Conservation (phyloP, 2,329 filamentous ascomycete species). For the Biscogniauxia sp. region DNA sequence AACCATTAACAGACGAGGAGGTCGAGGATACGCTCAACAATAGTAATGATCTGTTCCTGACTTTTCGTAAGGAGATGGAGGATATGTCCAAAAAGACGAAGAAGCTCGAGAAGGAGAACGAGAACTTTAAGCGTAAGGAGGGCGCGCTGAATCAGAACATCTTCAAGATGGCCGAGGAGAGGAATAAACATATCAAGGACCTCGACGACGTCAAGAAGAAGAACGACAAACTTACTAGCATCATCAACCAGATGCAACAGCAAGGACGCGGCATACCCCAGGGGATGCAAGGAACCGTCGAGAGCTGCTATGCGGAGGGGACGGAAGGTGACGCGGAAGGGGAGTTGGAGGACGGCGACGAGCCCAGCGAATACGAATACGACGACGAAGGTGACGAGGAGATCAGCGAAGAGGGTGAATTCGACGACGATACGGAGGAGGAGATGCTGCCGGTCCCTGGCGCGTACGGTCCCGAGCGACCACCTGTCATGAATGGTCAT, state of each 20-base stretch:
- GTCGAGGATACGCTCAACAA: constrained; percentile 98
- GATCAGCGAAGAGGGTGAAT: constrained; percentile 36
- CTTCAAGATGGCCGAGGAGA: constrained; percentile 94
- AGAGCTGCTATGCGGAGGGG: constrained; percentile 58
- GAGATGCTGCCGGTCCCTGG: constrained; percentile 36
- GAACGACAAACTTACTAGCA: constrained; percentile 87
- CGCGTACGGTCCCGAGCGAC: constrained; percentile 29
- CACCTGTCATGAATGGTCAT: constrained; percentile 32
- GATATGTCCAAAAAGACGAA: constrained; percentile 99
- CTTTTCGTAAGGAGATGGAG: constrained; percentile 98
- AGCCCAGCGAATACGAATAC: constrained; percentile 64
- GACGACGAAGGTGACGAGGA: constrained; percentile 55
- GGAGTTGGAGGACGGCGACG: constrained; percentile 61
- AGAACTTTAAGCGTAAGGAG: constrained; percentile 85
- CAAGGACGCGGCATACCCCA: constrained; percentile 78
- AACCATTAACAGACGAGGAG: constrained; percentile 57
- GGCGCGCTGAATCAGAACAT: constrained; percentile 93
- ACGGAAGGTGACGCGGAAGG: constrained; percentile 65
- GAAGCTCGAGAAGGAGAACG: constrained; percentile 93
- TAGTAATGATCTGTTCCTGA: constrained; percentile 94
- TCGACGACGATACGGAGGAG: constrained; percentile 53
- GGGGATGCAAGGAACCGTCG: constrained; percentile 59
- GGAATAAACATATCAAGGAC: constrained; percentile 71
- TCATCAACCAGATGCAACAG: constrained; percentile 95
- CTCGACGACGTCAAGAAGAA: constrained; percentile 79